These are phyloP conservation scores for Huiozyma naganishii DNA, from an alignment of 805 yeast species.

Conservation along the genomic window DNA sequence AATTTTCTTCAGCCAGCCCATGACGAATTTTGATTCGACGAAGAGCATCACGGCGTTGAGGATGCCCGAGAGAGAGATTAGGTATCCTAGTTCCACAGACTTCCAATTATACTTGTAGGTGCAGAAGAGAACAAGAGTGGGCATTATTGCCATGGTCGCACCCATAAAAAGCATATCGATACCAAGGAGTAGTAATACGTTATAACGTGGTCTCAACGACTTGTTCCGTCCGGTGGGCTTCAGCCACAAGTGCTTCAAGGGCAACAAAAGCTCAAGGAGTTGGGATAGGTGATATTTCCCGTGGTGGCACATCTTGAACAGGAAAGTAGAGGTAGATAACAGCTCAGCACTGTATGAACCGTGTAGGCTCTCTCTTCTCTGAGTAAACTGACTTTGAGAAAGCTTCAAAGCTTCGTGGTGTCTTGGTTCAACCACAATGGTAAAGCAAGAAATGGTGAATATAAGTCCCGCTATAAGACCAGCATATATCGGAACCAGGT, in stretches of 20 bases:
- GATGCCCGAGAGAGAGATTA: slow-evolving; percentile 41
- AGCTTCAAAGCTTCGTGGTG: slow-evolving; percentile 41
- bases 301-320: slow-evolving; percentile 1
- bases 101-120: slow-evolving; percentile 44
- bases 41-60: slow-evolving; percentile 40
- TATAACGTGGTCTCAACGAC: slow-evolving; percentile 30
- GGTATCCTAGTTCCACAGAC: slow-evolving; percentile 44
- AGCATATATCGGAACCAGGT: slow-evolving; percentile 24
- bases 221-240: slow-evolving; percentile 23
- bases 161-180: slow-evolving; percentile 36
- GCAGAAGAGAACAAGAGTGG: slow-evolving; percentile 40
- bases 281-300: slow-evolving; percentile 8
- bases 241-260: slow-evolving; percentile 45
- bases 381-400: slow-evolving; percentile 29
- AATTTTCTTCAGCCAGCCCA: slow-evolving; percentile 27
- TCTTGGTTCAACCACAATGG: slow-evolving; percentile 54
- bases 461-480: slow-evolving; percentile 24
- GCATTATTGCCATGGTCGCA: slow-evolving; percentile 32
- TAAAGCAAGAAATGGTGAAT: slow-evolving; percentile 26
- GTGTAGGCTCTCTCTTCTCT: slow-evolving; percentile 1
- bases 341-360: not conserved
- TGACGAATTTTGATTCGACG: slow-evolving; percentile 40
- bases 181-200: slow-evolving; percentile 38
- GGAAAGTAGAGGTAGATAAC: not conserved
- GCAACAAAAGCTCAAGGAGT: slow-evolving; percentile 29